These are phyloP conservation scores for Margaritispora aquatica DNA, from an alignment of 495 filamentous ascomycete species.

Conservation along the genomic window DNA sequence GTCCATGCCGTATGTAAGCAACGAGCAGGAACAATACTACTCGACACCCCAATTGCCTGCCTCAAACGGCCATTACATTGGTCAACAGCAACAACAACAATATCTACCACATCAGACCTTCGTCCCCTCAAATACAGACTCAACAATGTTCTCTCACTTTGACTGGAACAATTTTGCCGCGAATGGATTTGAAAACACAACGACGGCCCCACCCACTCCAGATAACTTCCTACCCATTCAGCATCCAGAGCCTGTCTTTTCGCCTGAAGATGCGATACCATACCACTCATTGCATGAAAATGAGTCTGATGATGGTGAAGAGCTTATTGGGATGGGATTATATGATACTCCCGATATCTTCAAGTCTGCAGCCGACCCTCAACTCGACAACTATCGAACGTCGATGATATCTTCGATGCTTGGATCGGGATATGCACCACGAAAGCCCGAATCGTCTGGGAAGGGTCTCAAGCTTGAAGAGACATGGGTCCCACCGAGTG, in stretches of 20 bases:
- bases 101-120: not conserved
- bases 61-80: not conserved
- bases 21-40: slow-evolving; percentile 14
- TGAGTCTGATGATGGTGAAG: slow-evolving; percentile 46
- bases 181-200: slow-evolving; percentile 27
- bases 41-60: not conserved
- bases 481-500: slow-evolving; percentile 65
- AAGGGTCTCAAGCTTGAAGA: slow-evolving; percentile 81
- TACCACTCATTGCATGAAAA: slow-evolving; percentile 38
- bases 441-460: slow-evolving; percentile 37
- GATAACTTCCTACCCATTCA: slow-evolving; percentile 49
- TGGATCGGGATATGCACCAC: slow-evolving; percentile 28
- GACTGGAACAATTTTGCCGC: slow-evolving; percentile 37
- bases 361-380: slow-evolving; percentile 31
- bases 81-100: not conserved
- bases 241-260: slow-evolving; percentile 32
- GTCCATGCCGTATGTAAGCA: slow-evolving; percentile 14
- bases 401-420: slow-evolving; percentile 42
- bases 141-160: slow-evolving; percentile 26
- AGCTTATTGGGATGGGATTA: slow-evolving; percentile 77
- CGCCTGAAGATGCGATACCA: slow-evolving; percentile 38
- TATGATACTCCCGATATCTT: slow-evolving; percentile 59
- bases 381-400: slow-evolving; percentile 37
- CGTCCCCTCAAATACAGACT: slow-evolving; percentile 7
- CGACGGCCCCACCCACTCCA: slow-evolving; percentile 53